Evolutionary conservation across 768 basidiomycete species (phyloP), one percentile per base, ranked within the genome.

Genomic region (Vararia minispora): DNA sequence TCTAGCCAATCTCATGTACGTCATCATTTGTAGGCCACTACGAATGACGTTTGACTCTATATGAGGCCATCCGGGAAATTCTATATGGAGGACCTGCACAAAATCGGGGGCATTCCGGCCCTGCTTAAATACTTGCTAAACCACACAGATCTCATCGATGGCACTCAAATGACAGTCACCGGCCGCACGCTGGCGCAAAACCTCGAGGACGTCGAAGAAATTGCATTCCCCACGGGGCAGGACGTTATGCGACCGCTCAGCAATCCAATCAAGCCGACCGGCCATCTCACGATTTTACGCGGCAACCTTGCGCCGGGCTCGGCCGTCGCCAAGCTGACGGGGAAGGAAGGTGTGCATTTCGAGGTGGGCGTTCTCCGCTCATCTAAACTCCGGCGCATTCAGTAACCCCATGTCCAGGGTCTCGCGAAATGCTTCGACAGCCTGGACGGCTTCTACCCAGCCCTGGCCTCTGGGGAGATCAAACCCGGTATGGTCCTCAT

Each of bases 251-350:
- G 69, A 44, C 72, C 63, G 28, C 58, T 91, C 30, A 68, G 70
- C 20, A 71, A 88, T 52, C 87, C 91, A 8, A 82, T 95, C 61
- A 94, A 95, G 56, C 52, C 64, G 17, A 89, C 79, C 3, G 91
- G 91, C 1, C 91, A 94, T 59, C 59, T 95, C 49, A 79, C 78
- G 10, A 89, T 97, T 50, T 59, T 97, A 44, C 72, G 78, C 36
- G 91, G 91, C n/a, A 91, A 85, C 58, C 64, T 97, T 29, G 79
- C 85, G 3, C 91, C 91, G 0, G 84, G 72, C 34, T 79, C 79
- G 1, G 81, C 88, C 21, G 90, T 97, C 14, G 87, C 89, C 12
- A 97, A 97, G 60, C 64, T 95, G 45, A 94, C 91, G 5, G 90
- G 91, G 11, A 91, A 92, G 59, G 91, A 95, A 60, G 91, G 91